Evolutionary conservation across 2,329 filamentous ascomycete genomes (phyloP), one percentile per base, ranked within the genome.

Genomic region (Stagonosporopsis tanaceti): DNA sequence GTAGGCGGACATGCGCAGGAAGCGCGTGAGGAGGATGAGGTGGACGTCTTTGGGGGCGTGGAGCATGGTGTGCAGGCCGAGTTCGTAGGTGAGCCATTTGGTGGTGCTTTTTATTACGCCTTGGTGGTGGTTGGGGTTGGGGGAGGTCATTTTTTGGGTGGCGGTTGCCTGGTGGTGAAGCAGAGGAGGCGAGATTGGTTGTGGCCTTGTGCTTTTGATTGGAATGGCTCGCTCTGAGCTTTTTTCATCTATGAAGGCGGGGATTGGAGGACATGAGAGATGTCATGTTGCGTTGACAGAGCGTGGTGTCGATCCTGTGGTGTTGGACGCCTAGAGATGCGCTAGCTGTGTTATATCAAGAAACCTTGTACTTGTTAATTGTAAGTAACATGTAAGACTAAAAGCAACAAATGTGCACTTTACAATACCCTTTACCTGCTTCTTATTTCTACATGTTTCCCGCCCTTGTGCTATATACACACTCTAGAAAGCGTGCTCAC

Each of bases 1-100:
- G 52, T 75, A 78, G 0, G 75, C 76, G 25, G 73, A 66, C 32
- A 77, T 68, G 20, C 76, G 75, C 2, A 77, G 62, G 52, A 66
- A 76, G 12, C 76, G 74, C n/a, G 69, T 57, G 2, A 75, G 39
- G 46, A 78, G 73, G 24, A 78, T 62, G 34, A 78, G 64, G 53
- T 73, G 69, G 14, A 74, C 67, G 30, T 75, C 73, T 52, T 61
- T 67, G 4, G 68, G 62, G 1, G 66, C 69, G 15, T 59, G 50
- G 30, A 32, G 59, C 64, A 75, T 70, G 1, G 73, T 72, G 17
- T 60, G 50, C 9, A 75, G 60, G 2, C 73, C 73, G 5, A 74
- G 60, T 50, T 75, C 73, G 24, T 17, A 14, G 24, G 27, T 34
- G 0, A 48, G 27, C 54, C 54, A 57, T 42, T 17, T n/a, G n/a